Conservation (phyloP, 306 rosid genomes). For the Fragaria ananassa region DNA sequence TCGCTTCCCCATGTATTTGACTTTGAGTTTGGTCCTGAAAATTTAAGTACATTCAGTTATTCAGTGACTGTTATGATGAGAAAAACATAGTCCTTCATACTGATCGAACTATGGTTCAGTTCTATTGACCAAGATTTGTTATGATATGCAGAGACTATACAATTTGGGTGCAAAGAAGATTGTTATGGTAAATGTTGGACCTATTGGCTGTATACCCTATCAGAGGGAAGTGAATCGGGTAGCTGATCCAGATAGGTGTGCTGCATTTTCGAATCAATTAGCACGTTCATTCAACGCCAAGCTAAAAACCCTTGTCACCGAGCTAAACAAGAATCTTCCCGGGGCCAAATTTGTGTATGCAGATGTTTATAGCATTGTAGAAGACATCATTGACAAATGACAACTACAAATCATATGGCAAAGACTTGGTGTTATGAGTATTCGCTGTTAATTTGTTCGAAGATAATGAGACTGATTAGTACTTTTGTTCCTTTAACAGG, state of each 20-base stretch:
- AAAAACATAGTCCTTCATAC: too few species aligned
- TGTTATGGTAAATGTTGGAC: slow-evolving; percentile 66
- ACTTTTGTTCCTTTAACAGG: slow-evolving; percentile 30
- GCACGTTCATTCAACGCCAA: slow-evolving; percentile 45
- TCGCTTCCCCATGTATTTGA: too few species aligned
- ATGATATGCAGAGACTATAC: slow-evolving; percentile 48
- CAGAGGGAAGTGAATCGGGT: slow-evolving; percentile 53
- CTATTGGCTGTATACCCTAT: slow-evolving; percentile 74
- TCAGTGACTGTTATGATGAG: not conserved
- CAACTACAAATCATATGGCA: slow-evolving; percentile 47
- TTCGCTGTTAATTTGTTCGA: not conserved
- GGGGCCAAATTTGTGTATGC: slow-evolving; percentile 61
- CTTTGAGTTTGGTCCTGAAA: too few species aligned
- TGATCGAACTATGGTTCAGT: not conserved
- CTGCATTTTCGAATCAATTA: slow-evolving; percentile 43
- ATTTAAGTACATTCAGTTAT: not conserved
- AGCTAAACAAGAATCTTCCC: slow-evolving; percentile 34
- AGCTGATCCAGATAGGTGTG: slow-evolving; percentile 45
- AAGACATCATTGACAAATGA: slow-evolving; percentile 49
- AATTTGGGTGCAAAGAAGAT: slow-evolving; percentile 63
- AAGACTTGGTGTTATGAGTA: not conserved
- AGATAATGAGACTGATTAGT: not conserved
- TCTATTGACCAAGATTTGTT: not conserved
- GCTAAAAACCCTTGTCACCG: slow-evolving; percentile 44
- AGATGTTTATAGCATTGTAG: slow-evolving; percentile 50